Evolutionary conservation across 306 rosid genomes (phyloP), one percentile per base, ranked within the genome.

Genomic region (Delonix regia): DNA sequence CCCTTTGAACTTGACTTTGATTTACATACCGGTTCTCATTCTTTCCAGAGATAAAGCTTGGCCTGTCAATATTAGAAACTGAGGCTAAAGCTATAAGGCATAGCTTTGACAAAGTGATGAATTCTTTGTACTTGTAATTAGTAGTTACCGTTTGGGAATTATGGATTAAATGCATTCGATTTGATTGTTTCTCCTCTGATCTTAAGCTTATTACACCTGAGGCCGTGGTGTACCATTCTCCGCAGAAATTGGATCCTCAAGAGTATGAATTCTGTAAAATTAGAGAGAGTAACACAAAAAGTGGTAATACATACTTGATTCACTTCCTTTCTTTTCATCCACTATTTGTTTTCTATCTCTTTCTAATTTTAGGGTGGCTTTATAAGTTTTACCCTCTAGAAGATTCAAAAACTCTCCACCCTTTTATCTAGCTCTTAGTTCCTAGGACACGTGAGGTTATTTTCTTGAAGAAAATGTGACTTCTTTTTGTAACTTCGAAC

Each of bases 21-120:
- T 55, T 30, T 74, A 19, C 80, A 5, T 6, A 76, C 75, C 81
- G 78, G 77, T 79, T 63, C 70, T 77, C 81, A 73, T 86, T 86
- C 83, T 77, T 79, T 78, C 65, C 66, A 67, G 74, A 72, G 84
- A 80, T 80, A 77, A 63, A 80, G 76, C 75, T 81, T 83, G 81
- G 87, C 89, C 93, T 86, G 80, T 77, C 83, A 83, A 83, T 73
- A 78, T 91, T 87, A 82, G 86, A 81, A 81, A 81, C 79, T n/a
- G 76, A 83, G 86, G 91, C 86, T 53, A 42, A 83, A 76, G 81
- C 80, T 33, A 59, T 24, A 34, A 72, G 82, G 79, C 60, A 39
- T 78, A 69, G 76, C 51, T 78, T 75, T 55, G 65, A 75, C 42
- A 68, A 33, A 52, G 47, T 27, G 28, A 22, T 80, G 52, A 36